Conservation (phyloP, 1,139 yeast genomes). For the Eremothecium coryli region DNA sequence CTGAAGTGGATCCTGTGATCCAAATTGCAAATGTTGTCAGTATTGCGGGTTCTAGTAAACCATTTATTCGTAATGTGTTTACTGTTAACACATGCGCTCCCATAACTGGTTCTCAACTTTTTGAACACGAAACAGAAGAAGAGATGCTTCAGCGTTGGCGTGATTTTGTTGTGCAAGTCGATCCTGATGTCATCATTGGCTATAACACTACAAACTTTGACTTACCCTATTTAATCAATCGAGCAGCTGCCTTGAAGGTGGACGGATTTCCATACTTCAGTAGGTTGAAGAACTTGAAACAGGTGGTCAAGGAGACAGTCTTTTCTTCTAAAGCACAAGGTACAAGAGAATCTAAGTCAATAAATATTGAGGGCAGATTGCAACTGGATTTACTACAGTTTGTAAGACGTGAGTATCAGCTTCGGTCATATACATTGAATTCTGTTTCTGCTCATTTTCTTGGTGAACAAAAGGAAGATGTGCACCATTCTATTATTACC, state of each 20-base stretch:
- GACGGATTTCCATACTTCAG: constrained; percentile 79
- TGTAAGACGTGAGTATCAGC: constrained; percentile 86
- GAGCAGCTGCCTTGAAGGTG: constrained; percentile 68
- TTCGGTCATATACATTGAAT: constrained; percentile 88
- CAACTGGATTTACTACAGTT: constrained; percentile 91
- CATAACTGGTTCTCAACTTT: constrained; percentile 87
- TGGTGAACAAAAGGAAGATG: constrained; percentile 96
- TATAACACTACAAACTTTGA: constrained; percentile 93
- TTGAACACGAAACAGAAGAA: constrained; percentile 63
- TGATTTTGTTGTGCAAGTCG: constrained; percentile 71
- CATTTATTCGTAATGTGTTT: constrained; percentile 90
- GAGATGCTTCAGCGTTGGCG: constrained; percentile 83
- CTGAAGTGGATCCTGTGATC: constrained; percentile 86
- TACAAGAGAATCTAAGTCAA: constrained; percentile 83
- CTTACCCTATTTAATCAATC: constrained; percentile 80
- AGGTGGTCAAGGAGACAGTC: constrained; percentile 69
- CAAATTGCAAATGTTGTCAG: constrained; percentile 95
- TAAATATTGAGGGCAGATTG: constrained; percentile 91
- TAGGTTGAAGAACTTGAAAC: constrained; percentile 55
- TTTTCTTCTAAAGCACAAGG: constrained; percentile 96
- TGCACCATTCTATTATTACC: constrained; percentile 92
- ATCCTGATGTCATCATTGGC: constrained; percentile 96
- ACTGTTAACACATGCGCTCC: constrained; percentile 87
- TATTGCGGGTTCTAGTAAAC: constrained; percentile 61
- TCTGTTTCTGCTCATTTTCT: constrained; percentile 92